These are phyloP conservation scores for Nitzschia sp. DNA, from an alignment of 108 stramenopile genomes.

Conservation along the genomic window DNA sequence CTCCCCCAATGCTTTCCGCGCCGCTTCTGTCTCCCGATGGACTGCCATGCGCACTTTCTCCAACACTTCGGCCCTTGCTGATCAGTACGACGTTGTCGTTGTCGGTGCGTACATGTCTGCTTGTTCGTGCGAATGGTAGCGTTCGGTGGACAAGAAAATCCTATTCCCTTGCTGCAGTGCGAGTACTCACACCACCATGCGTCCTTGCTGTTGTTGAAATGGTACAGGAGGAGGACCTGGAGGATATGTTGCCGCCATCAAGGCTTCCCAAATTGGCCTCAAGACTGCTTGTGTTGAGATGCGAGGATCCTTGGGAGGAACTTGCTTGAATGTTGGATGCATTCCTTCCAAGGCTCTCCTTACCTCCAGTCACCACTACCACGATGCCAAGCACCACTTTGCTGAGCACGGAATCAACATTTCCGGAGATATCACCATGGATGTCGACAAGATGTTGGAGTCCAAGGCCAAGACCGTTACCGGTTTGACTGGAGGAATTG, in stretches of 20 bases:
- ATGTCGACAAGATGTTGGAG: slow-evolving; percentile 90
- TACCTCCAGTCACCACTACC: slow-evolving; percentile 90
- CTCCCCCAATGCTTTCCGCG: slow-evolving; percentile 8
- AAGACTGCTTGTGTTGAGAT: slow-evolving; percentile 99
- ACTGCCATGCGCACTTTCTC: slow-evolving; percentile 47
- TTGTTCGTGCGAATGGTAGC: neutral
- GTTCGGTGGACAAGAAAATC: neutral
- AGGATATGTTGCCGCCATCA: slow-evolving; percentile 99
- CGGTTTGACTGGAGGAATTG: slow-evolving; percentile 98
- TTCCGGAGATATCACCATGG: slow-evolving; percentile 75
- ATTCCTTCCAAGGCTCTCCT: slow-evolving; percentile 99
- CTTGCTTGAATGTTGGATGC: slow-evolving; percentile 99
- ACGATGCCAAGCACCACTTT: slow-evolving; percentile 94
- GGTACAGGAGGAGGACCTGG: slow-evolving; percentile 95
- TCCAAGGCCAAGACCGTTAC: slow-evolving; percentile 91
- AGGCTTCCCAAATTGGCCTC: slow-evolving; percentile 95
- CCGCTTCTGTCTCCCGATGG: slow-evolving; percentile 14
- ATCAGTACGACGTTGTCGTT: slow-evolving; percentile 66
- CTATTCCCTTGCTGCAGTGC: neutral
- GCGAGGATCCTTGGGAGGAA: slow-evolving; percentile 91
- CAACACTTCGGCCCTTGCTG: slow-evolving; percentile 30
- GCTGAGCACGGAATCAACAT: slow-evolving; percentile 92
- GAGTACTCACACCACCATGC: neutral
- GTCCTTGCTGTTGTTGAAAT: neutral
- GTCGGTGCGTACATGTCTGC: slow-evolving; percentile 40